Conservation (phyloP, 805 yeast species). For the Debaryomyces prosopidis region DNA sequence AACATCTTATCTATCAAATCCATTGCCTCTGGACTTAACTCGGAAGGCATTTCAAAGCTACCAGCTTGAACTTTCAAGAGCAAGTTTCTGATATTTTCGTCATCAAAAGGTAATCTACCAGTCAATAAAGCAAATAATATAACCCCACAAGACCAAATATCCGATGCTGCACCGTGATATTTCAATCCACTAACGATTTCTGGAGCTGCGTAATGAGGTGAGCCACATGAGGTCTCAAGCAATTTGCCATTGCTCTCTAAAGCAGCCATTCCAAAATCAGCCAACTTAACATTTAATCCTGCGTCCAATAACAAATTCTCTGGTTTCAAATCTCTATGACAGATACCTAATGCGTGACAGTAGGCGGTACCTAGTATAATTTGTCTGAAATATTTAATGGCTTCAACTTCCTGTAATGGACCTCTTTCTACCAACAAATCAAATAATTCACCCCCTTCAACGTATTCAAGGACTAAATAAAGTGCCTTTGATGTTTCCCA, state of each 20-base stretch:
- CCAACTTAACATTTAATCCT: slow-evolving; percentile 87
- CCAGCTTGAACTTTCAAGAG: slow-evolving; percentile 91
- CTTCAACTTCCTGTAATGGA: slow-evolving; percentile 84
- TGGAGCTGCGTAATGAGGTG: slow-evolving; percentile 98
- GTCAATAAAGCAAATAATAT: slow-evolving; percentile 90
- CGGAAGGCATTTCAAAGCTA: slow-evolving; percentile 76
- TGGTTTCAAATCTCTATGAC: slow-evolving; percentile 86
- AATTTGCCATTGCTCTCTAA: slow-evolving; percentile 78
- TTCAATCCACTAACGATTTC: slow-evolving; percentile 94
- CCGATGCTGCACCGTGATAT: slow-evolving; percentile 96
- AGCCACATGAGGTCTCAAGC: slow-evolving; percentile 94
- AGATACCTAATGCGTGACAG: slow-evolving; percentile 83
- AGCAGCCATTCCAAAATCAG: slow-evolving; percentile 99
- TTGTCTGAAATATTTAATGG: slow-evolving; percentile 85
- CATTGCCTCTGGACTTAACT: slow-evolving; percentile 79
- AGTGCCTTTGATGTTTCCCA: slow-evolving; percentile 85
- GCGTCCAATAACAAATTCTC: slow-evolving; percentile 79
- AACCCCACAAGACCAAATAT: slow-evolving; percentile 98
- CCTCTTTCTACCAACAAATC: slow-evolving; percentile 90
- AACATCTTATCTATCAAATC: slow-evolving; percentile 83
- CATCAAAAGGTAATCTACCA: slow-evolving; percentile 96
- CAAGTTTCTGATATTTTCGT: slow-evolving; percentile 86
- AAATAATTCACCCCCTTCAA: slow-evolving; percentile 96
- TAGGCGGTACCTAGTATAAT: slow-evolving; percentile 80
- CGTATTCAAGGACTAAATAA: slow-evolving; percentile 88